Evolutionary conservation across 164 flowering plant species (phyloP).

Genomic region (Malania oleifera): DNA sequence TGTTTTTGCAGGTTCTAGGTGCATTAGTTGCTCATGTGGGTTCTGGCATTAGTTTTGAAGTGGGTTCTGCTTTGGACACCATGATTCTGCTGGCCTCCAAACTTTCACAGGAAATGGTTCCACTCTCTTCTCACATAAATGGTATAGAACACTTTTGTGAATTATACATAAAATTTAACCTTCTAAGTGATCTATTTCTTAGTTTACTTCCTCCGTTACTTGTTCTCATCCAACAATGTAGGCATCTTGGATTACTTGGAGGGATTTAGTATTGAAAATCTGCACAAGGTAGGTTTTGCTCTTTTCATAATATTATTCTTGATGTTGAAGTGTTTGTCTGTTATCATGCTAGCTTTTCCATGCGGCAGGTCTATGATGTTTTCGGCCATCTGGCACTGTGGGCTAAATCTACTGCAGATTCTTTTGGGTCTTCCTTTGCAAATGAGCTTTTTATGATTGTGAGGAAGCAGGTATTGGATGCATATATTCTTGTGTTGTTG

Average conservation of each 20-base stretch:
- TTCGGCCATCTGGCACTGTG: conserved; percentile 61
- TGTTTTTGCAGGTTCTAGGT: conserved; percentile 57
- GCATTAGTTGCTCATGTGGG: conserved; percentile 73
- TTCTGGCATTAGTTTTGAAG: conserved; percentile 65
- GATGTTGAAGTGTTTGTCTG: not conserved
- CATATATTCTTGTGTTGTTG: not conserved
- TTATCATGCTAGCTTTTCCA: conserved; percentile 5
- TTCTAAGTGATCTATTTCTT: not conserved
- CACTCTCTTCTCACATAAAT: conserved; percentile 57
- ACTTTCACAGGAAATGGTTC: conserved; percentile 49
- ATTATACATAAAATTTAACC: not conserved
- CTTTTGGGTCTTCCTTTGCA: conserved; percentile 50
- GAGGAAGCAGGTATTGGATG: conserved; percentile 62
- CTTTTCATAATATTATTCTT: not conserved
- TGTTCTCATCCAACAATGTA: conserved; percentile 17
- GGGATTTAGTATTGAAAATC: conserved; percentile 54
- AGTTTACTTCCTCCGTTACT: not conserved
- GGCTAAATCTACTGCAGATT: conserved; percentile 36
- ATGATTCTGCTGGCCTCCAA: conserved; percentile 56
- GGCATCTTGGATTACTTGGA: conserved; percentile 86
- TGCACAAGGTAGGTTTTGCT: conserved; percentile 44
- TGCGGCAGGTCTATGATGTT: conserved; percentile 68
- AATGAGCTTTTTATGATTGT: conserved; percentile 82
- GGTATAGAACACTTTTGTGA: conserved; percentile 31
- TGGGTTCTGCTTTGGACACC: conserved; percentile 64